Evolutionary conservation across 1,284 basidiomycete species (phyloP), one percentile per base, ranked within the genome.

Genomic region (Takashimella tepidaria): DNA sequence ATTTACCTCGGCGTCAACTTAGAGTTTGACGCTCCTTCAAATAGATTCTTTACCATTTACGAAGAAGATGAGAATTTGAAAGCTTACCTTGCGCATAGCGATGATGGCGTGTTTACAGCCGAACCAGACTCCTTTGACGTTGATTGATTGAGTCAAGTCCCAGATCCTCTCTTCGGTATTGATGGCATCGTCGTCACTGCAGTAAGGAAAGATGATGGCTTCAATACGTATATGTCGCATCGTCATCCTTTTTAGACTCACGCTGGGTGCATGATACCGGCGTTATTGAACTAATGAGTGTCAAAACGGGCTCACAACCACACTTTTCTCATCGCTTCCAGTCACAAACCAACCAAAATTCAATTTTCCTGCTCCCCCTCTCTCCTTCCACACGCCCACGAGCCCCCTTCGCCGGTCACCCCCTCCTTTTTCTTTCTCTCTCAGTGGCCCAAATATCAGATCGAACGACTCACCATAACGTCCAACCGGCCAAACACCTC

Each of bases 71-170:
- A 11, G 19, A 19, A 19, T 44, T 20, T 19, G n/a, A n/a, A n/a
- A 10, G 22, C 75, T 59, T 49, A 73, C 75, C 44, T 72, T 78
- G 59, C 90, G 85, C 93, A 98, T 98, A 22, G 93, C 95, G 51
- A 87, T 79, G 69, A 98, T 92, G 5, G 92, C 93, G 70, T 98
- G 87, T 77, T 97, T 96, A 82, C 88, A 93, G 45, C 95, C 93
- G 85, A 87, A 98, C 93, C 93, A 97, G 55, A 97, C 95, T 52
- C 93, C 93, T 77, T 98, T 98, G 72, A 95, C 84, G 75, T 98
- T 98, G 79, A 97, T 87, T 58, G 84, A 81, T 85, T 93, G 90
- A 4, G 89, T 92, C 54, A 92, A 79, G 73, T 95, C 90, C 92
- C 93, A 97, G 74, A 97, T 91, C 61, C 82, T 84, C 76, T 98